phyloP scores from a whole-genome alignment of 257 asterid genomes.

The Echium plantagineum region DNA sequence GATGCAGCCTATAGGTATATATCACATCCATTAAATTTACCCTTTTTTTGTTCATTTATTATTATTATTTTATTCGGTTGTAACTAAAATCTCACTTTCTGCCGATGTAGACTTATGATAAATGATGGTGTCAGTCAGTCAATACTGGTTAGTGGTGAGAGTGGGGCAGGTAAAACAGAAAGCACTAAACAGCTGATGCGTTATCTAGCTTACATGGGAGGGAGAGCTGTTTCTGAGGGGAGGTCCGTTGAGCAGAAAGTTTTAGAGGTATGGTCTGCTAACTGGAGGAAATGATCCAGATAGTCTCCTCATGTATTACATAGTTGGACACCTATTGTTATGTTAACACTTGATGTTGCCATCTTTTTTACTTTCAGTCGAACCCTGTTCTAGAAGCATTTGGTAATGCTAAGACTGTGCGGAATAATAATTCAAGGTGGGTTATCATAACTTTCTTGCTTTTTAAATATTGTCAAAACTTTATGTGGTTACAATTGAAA shows the following conservation, averaged over 20 bases:
- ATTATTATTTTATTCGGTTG: neutral
- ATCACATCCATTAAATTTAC: neutral
- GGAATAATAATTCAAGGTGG: conserved; percentile 96
- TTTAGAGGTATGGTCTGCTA: conserved; percentile 60
- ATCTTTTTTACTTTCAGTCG: conserved; percentile 45
- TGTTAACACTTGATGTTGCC: neutral
- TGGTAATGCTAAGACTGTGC: conserved; percentile 97
- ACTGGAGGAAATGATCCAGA: neutral
- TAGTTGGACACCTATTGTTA: neutral
- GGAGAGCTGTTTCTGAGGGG: conserved; percentile 76
- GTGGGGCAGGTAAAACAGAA: conserved; percentile 99
- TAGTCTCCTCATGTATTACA: neutral
- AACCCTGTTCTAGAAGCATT: conserved; percentile 99
- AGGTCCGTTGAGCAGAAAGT: conserved; percentile 95
- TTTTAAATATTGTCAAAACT: neutral
- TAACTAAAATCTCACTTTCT: conserved; percentile 3
- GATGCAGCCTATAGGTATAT: conserved; percentile 95
- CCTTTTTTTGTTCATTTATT: neutral
- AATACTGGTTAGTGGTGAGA: conserved; percentile 97
- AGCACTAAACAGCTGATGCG: conserved; percentile 93
- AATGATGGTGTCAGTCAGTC: conserved; percentile 90
- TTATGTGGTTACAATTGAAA: neutral
- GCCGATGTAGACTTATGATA: conserved; percentile 74
- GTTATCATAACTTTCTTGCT: neutral
- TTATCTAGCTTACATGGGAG: conserved; percentile 99